A percentile compares a stretch with the other conserved stretches of the same genome.
Evolutionary conservation across 495 filamentous ascomycete species (phyloP).

Genomic region (Chaetomium fimeti): DNA sequence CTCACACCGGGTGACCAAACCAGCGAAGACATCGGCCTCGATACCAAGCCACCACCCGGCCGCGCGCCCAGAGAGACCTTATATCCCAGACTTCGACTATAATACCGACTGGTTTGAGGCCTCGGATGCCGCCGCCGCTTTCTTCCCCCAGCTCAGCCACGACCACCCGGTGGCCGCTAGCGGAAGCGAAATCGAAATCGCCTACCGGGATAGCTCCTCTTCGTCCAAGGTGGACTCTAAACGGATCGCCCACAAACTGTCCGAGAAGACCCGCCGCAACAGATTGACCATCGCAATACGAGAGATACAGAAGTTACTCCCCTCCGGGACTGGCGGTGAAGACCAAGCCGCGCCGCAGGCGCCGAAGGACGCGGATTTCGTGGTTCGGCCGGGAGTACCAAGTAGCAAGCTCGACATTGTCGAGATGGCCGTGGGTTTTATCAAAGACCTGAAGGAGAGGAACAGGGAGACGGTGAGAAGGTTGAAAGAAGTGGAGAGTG

Average conservation of each 20-base stretch:
- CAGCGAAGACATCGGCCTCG: background rate
- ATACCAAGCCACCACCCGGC: background rate
- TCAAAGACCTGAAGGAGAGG: conserved; percentile 31
- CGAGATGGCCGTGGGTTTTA: conserved; percentile 36
- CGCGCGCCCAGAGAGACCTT: background rate
- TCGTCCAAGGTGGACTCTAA: conserved; percentile 27
- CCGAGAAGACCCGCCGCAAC: conserved; percentile 37
- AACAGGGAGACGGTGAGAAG: conserved; percentile 31
- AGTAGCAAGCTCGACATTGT: conserved; percentile 37
- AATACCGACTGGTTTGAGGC: conserved; percentile 18
- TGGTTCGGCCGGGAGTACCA: conserved; percentile 21
- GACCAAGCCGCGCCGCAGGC: background rate
- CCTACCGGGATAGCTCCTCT: conserved; percentile 20
- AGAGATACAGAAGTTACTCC: conserved; percentile 38
- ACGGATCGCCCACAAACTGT: conserved; percentile 37
- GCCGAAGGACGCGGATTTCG: conserved; percentile 8
- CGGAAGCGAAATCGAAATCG: conserved; percentile 10
- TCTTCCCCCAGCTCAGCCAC: conserved; percentile 8
- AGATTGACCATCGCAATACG: conserved; percentile 34
- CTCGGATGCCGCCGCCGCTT: background rate
- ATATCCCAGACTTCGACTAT: conserved; percentile 5
- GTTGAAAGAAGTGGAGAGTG: conserved; percentile 26
- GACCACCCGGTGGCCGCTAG: background rate
- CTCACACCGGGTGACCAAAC: conserved; percentile 21
- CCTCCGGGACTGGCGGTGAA: conserved; percentile 12